A percentile compares a stretch with the other conserved stretches of the same genome.
phyloP scores from a whole-genome alignment of 2,329 filamentous ascomycete species.

The Sclerotinia nivalis region DNA sequence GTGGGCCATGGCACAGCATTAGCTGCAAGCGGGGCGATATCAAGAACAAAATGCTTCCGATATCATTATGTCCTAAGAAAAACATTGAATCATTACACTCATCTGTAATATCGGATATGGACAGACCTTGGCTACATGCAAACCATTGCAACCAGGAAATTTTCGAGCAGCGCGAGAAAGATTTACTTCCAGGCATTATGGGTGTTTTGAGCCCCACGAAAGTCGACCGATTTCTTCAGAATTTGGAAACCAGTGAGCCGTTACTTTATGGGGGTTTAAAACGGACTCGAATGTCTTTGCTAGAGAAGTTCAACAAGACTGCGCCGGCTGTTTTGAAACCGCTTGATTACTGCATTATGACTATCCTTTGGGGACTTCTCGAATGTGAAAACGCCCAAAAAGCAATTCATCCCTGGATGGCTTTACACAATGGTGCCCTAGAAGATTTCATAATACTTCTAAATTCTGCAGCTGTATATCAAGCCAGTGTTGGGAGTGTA shows the following conservation, averaged over 20 bases:
- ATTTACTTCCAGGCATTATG: neutral
- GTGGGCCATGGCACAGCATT: constrained; percentile 25
- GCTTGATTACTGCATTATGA: constrained; percentile 20
- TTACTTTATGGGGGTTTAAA: neutral
- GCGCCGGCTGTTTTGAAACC: constrained; percentile 15
- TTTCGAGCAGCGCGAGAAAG: neutral
- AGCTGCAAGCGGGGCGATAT: constrained; percentile 27
- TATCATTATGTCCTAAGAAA: constrained; percentile 18
- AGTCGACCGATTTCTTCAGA: neutral
- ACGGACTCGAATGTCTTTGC: neutral
- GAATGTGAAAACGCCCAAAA: constrained; percentile 13
- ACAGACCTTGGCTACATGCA: constrained; percentile 6
- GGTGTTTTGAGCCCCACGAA: neutral
- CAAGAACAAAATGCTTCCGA: constrained; percentile 22
- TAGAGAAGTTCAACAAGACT: neutral
- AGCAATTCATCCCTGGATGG: constrained; percentile 9
- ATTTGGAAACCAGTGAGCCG: neutral
- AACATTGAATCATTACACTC: neutral
- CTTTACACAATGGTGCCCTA: constrained; percentile 2
- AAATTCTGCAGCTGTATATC: constrained; percentile 16
- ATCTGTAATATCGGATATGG: neutral
- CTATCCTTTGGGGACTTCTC: constrained; percentile 23
- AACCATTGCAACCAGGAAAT: neutral
- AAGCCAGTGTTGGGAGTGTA: constrained; percentile 16
- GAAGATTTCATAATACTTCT: constrained; percentile 13